Percentiles rank a stretch among this genome's conserved stretches.
Evolutionary conservation across 345 rosid genomes (phyloP).

Genomic region (Melaleuca alternifolia): DNA sequence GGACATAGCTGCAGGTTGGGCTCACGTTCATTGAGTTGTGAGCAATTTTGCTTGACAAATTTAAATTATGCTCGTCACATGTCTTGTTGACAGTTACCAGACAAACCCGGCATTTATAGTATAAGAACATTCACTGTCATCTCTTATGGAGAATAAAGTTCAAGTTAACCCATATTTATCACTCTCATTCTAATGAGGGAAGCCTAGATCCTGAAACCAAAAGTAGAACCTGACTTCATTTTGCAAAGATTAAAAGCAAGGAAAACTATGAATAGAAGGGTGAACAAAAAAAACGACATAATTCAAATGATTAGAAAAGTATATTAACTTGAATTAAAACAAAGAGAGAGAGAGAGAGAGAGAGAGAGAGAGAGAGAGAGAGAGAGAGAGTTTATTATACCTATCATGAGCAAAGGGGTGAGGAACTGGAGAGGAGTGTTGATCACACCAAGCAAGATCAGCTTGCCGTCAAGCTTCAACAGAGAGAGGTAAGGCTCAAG

Average conservation of each 20-base stretch:
- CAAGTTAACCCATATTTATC: not conserved
- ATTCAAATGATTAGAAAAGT: too few species aligned
- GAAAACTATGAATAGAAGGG: too few species aligned
- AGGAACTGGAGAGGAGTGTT: conserved; percentile 69
- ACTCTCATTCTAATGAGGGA: not conserved
- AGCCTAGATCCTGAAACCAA: too few species aligned
- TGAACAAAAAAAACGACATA: too few species aligned
- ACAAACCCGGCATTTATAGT: not conserved
- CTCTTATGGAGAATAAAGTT: too few species aligned
- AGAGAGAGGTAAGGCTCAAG: conserved; percentile 72
- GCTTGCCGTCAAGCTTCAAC: conserved; percentile 72
- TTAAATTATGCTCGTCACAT: too few species aligned
- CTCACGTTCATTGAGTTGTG: not conserved
- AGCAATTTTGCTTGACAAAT: not conserved
- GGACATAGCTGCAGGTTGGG: too few species aligned
- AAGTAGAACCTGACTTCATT: not conserved
- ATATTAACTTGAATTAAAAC: too few species aligned
- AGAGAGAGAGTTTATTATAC: conserved; percentile 16
- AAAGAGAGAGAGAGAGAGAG: not conserved
- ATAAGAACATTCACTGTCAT: not conserved
- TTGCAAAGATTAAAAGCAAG: not conserved
- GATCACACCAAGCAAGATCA: conserved; percentile 78
- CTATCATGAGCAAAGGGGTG: conserved; percentile 67
- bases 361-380: not conserved
- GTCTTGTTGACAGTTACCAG: not conserved